Evolutionary conservation across 805 yeast genomes (phyloP), one percentile per base, ranked within the genome.

Genomic region (Clavispora vitiphila): DNA sequence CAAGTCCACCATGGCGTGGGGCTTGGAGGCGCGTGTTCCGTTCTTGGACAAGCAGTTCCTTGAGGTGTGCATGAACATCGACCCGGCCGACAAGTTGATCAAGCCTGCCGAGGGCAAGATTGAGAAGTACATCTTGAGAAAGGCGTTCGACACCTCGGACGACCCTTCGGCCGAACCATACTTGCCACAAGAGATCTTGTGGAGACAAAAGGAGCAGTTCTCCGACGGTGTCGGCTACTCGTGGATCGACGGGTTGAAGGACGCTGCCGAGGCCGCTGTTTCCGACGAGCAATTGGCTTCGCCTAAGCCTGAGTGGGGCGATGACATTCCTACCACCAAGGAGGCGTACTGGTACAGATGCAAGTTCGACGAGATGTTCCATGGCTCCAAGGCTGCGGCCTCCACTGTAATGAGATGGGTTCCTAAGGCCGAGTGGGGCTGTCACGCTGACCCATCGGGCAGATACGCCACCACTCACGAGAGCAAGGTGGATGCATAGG

Each of bases 361-460:
- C 62, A 86, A 89, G 77, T 93, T 93, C 58, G 99, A 93, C 69
- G 95, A 86, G 58, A 70, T 87, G 57, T 93, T 89, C 85, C 52
- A 58, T 39, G 86, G 90, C 47, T 81, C 83, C 57, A 76, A 81
- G 67, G 93, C 96, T 52, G 99, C 95, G 51, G 97, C 96, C 45
- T 72, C 81, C 31, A 93, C 99, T 15, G 99, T 93, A 46, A 89
- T 87, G 97, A 85, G 99, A 78, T 93, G 99, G 99, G 71, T 93
- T 69, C 99, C 99, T 64, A 93, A 93, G 78, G 98, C 98, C 49
- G 99, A 93, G 68, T 93, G 99, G 99, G 99, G 99, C 54, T 93
- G 99, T 72, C 89, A 90, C 60, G 96, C 83, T 58, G 99, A 93
- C 69, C 99, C 99, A 41, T 86, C 96, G 42, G 99, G 99, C 53